These are phyloP conservation scores for Pseudogymnoascus sp. DNA, from an alignment of 2,329 filamentous ascomycete species.

Conservation along the genomic window DNA sequence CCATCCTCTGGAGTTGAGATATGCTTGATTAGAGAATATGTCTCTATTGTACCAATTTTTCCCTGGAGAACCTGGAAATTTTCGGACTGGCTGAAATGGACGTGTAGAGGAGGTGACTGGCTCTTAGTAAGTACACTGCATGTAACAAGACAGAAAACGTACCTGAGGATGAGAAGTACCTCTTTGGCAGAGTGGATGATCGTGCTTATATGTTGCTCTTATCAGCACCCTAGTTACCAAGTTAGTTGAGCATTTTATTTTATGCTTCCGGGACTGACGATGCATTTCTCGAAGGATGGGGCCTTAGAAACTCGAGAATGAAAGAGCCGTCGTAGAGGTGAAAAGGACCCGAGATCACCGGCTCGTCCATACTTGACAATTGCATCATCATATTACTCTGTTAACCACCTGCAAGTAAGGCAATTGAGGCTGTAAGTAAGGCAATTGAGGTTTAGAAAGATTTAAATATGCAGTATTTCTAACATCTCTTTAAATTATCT, in stretches of 20 bases:
- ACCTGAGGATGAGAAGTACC: not conserved
- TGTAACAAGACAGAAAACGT: not conserved
- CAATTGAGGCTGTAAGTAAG: not conserved
- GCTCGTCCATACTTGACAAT: not conserved
- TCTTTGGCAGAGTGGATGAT: not conserved
- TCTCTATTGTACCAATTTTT: not conserved
- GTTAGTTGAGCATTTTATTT: not conserved
- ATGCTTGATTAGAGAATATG: not conserved
- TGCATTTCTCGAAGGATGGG: slow-evolving; percentile 8
- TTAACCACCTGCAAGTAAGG: not conserved
- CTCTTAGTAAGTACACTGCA: not conserved
- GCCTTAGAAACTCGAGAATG: slow-evolving; percentile 6
- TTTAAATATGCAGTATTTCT: not conserved
- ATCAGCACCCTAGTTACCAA: not conserved
- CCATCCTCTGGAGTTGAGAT: not conserved
- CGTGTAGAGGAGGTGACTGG: not conserved
- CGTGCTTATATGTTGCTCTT: not conserved
- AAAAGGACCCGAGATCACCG: slow-evolving; percentile 1
- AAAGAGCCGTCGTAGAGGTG: not conserved
- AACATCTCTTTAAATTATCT: not conserved
- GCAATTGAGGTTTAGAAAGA: not conserved
- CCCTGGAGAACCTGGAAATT: not conserved
- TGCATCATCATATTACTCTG: not conserved
- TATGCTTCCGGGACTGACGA: not conserved
- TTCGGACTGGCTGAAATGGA: slow-evolving; percentile 6